These are phyloP conservation scores for Candida easanensis DNA, from an alignment of 805 yeast species.

Conservation along the genomic window DNA sequence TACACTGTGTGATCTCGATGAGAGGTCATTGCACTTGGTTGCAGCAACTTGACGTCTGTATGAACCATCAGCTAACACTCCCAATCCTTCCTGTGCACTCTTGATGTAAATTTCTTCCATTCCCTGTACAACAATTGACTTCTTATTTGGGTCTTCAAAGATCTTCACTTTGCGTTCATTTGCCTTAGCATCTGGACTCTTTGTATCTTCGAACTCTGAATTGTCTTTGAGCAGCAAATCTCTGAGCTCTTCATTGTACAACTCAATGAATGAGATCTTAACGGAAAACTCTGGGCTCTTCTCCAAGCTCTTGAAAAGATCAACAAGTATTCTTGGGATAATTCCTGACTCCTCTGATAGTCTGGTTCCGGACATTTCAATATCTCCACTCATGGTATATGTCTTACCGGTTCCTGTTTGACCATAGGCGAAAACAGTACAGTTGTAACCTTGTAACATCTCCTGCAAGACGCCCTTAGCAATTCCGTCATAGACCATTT, in stretches of 20 bases:
- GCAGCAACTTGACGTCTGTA: constrained; percentile 68
- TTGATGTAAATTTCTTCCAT: constrained; percentile 52
- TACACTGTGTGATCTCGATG: constrained; percentile 79
- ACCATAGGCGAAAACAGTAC: constrained; percentile 82
- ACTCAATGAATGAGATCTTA: constrained; percentile 71
- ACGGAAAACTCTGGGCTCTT: constrained; percentile 53
- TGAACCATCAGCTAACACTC: constrained; percentile 54
- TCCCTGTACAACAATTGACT: constrained; percentile 52
- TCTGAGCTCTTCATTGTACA: constrained; percentile 76
- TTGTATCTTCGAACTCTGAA: constrained; percentile 18
- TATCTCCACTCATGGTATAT: constrained; percentile 69
- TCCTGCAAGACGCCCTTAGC: constrained; percentile 61
- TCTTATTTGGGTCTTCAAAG: constrained; percentile 45
- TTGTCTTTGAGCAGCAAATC: constrained; percentile 50
- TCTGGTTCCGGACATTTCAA: constrained; percentile 38
- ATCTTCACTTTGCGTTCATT: constrained; percentile 47
- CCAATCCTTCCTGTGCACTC: constrained; percentile 49
- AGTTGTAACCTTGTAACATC: constrained; percentile 67
- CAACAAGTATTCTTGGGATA: constrained; percentile 56
- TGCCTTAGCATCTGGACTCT: background rate
- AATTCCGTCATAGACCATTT: constrained; percentile 58
- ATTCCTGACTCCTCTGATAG: constrained; percentile 53
- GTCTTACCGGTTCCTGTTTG: constrained; percentile 90
- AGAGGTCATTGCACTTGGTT: constrained; percentile 72
- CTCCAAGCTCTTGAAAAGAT: constrained; percentile 50